Evolutionary conservation across 2,329 filamentous ascomycete genomes (phyloP), one percentile per base, ranked within the genome.

Genomic region (Akanthomyces muscarius): DNA sequence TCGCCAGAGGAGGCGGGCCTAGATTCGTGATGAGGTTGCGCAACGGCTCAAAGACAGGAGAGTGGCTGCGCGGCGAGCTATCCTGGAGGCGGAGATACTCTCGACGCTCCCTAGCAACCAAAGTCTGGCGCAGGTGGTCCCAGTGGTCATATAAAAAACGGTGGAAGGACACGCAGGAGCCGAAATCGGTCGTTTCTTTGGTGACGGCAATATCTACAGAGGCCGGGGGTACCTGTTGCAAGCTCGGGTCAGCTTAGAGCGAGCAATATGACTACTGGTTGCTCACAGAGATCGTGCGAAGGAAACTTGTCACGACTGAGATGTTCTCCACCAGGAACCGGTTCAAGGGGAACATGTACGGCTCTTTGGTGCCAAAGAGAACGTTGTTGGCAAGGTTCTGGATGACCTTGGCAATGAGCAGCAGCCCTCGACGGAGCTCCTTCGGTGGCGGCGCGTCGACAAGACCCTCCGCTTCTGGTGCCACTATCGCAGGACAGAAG

Each of bases 381-480:
- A 89, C 87, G 63, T 90, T 90, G 68, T 90, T 90, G 42, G 87
- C 88, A 42, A 90, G 77, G 69, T 89, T 89, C 68, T 90, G 88
- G 25, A 90, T 83, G 63, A 90, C 84, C 70, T 90, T 90, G 56
- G 88, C 87, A 67, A 90, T 89, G 38, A 90, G 79, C 36, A 90
- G 78, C 6, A 90, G 77, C 4, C 87, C 87, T 61, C 87, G 81
- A 21, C 88, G 81, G 84, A 89, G 88, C 68, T 89, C 86, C 71
- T 89, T 89, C 1, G 86, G 86, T 6, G 86, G 87, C 3, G 84
- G 69, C 1, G 78, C 78, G 18, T 80, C 76, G 21, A 89, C 84
- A n/a, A 90, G 77, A 2, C 86, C 86, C 69, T 89, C 88, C 1
- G 81, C 83, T 70, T 90, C 87, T 0, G 87, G 87, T 1, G 88